phyloP scores from a whole-genome alignment of 345 rosid species.

The Lepidium aucheri region DNA sequence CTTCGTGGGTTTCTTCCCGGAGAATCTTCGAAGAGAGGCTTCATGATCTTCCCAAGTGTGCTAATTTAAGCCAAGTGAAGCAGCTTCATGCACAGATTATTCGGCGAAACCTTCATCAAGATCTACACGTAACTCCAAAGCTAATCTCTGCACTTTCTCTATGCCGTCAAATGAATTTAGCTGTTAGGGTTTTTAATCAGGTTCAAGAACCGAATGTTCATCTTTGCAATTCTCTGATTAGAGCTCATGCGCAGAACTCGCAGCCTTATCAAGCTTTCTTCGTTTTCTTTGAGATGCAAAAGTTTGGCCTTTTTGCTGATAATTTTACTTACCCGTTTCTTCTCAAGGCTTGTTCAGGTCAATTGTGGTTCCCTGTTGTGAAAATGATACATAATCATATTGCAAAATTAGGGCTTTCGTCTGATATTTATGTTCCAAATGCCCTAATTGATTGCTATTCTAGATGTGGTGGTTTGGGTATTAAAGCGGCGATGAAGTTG shows the following conservation, averaged over 20 bases:
- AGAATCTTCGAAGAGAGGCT: slow-evolving; percentile 62
- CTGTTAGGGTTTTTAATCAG: slow-evolving; percentile 56
- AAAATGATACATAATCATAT: slow-evolving; percentile 65
- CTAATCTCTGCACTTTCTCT: slow-evolving; percentile 60
- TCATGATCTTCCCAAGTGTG: slow-evolving; percentile 64
- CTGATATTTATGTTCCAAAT: slow-evolving; percentile 79
- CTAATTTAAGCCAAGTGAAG: slow-evolving; percentile 46
- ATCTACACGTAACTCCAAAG: slow-evolving; percentile 55
- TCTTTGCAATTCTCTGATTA: slow-evolving; percentile 57
- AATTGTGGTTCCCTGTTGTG: slow-evolving; percentile 43
- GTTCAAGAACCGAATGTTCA: slow-evolving; percentile 47
- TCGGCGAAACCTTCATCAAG: slow-evolving; percentile 47
- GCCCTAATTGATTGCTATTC: slow-evolving; percentile 73
- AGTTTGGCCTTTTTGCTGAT: slow-evolving; percentile 46
- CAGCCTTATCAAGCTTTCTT: slow-evolving; percentile 46
- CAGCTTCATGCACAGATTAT: slow-evolving; percentile 71
- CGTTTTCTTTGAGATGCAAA: slow-evolving; percentile 57
- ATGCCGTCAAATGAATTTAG: slow-evolving; percentile 48
- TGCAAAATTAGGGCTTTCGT: slow-evolving; percentile 56
- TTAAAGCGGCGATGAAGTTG: slow-evolving; percentile 55
- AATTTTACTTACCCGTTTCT: slow-evolving; percentile 83
- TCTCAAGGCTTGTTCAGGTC: slow-evolving; percentile 55
- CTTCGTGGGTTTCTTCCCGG: slow-evolving; percentile 59
- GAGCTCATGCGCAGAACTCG: slow-evolving; percentile 55
- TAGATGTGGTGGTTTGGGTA: slow-evolving; percentile 56